These are phyloP conservation scores for Metschnikowia lochheadii DNA, from an alignment of 805 yeast species.

Conservation along the genomic window DNA sequence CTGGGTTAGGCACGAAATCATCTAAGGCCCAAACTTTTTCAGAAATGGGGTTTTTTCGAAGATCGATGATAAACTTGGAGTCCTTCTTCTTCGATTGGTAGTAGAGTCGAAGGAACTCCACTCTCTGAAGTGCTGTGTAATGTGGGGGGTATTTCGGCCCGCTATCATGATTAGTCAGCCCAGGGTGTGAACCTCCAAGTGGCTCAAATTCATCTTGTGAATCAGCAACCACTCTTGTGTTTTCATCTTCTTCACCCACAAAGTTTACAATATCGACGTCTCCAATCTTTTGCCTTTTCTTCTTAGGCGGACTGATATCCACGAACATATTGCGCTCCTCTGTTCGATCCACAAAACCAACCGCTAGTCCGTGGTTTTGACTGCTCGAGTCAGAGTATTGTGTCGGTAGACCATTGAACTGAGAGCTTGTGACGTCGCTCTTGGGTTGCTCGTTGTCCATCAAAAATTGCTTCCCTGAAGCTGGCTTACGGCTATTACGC, in stretches of 20 bases:
- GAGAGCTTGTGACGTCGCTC: slow-evolving; percentile 17
- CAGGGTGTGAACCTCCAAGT: background rate
- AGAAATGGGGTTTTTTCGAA: slow-evolving; percentile 33
- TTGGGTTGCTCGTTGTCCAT: background rate
- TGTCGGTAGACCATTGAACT: slow-evolving; percentile 19
- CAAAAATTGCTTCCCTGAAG: background rate
- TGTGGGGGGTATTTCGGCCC: slow-evolving; percentile 11
- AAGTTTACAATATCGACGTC: background rate
- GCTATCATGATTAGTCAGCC: background rate
- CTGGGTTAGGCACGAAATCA: slow-evolving; percentile 33
- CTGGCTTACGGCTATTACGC: background rate
- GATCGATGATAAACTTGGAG: slow-evolving; percentile 21
- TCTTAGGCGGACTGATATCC: background rate
- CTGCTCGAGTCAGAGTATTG: slow-evolving; percentile 18
- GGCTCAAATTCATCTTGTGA: slow-evolving; percentile 21
- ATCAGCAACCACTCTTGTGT: slow-evolving; percentile 12
- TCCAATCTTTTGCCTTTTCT: background rate
- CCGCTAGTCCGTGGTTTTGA: slow-evolving; percentile 1
- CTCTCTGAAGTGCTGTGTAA: slow-evolving; percentile 32
- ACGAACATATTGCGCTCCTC: slow-evolving; percentile 1
- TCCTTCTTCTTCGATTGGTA: slow-evolving; percentile 21
- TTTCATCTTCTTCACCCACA: background rate
- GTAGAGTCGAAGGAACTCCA: slow-evolving; percentile 26
- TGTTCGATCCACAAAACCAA: background rate
- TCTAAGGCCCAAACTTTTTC: slow-evolving; percentile 32